Base-by-base conservation (phyloP, 306 rosid genomes). In the Cicer arietinum region DNA sequence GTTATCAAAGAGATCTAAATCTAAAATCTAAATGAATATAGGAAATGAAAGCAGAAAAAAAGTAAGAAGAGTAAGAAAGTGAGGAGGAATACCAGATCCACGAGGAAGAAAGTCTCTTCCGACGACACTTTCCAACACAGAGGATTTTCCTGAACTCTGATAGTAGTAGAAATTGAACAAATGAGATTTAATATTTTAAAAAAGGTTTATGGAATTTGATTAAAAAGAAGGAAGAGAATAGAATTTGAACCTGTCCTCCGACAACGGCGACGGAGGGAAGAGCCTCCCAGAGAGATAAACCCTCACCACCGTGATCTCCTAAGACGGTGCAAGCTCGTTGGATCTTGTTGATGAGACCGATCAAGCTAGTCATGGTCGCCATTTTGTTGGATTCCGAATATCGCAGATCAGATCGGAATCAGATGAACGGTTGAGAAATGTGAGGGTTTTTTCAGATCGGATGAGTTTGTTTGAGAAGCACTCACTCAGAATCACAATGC, bases 331-430 rank as follows among this genome's bases (percentile, higher is more conserved):
- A 95, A 67, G 99, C 99, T 52, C 93, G 83, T 80, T 95, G 99
- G 89, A 95, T 95, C 78, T 88, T 85, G 64, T 95, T 95, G 71
- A 95, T 96, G 14, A 95, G 90, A 59, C 99, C 99, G 84, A 95
- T 95, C 99, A 95, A 86, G 91, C 98, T 95, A 86, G 91, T 92
- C 98, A 95, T 88, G 6, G 97, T 95, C 81, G 99, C 99, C 99
- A 95, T 94, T 65, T 83, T 65, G 66, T 82, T 65, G 66, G 67
- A 83, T 67, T 37, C 6, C 2, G 10, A 53, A 12, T 3, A 17
- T 11, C 1, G 14, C 22, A 60, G 7, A 17, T 39, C 64, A 47
- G 80, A 59, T 47, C 57, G 7, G 77, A 69, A 70, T 57, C 47
- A 12, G 52, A 35, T 50, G 37, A 30, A 30, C 6, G 1, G 37